Evolutionary conservation across 2,329 filamentous ascomycete genomes (phyloP).

Genomic region (Truncatella angustata): DNA sequence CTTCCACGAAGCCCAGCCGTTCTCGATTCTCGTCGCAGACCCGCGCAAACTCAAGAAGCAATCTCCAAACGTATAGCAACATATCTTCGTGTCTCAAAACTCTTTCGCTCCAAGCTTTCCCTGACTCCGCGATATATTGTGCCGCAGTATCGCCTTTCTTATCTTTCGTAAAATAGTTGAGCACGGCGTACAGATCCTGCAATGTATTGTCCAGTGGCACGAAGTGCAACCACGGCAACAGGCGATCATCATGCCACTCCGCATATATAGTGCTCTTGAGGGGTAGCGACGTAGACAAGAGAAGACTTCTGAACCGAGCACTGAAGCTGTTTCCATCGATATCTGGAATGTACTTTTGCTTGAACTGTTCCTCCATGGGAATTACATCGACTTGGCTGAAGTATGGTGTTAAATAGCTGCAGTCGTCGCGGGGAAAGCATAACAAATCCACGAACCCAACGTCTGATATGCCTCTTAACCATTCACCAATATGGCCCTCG

Average conservation of each 20-base stretch:
- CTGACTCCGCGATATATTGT: constrained; percentile 47
- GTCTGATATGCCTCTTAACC: constrained; percentile 23
- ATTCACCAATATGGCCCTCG: constrained; percentile 21
- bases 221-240: constrained; percentile 63
- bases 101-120: constrained; percentile 50
- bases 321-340: constrained; percentile 57
- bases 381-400: constrained; percentile 18
- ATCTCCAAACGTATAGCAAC: constrained; percentile 51
- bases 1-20: constrained; percentile 25
- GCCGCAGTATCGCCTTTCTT: constrained; percentile 42
- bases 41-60: constrained; percentile 46
- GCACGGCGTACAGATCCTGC: constrained; percentile 54
- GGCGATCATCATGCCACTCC: constrained; percentile 62
- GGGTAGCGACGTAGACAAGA: constrained; percentile 53
- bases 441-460: constrained; percentile 27
- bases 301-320: constrained; percentile 48
- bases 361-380: constrained; percentile 34
- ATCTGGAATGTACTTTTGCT: constrained; percentile 56
- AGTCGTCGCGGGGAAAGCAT: constrained; percentile 24
- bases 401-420: constrained; percentile 23
- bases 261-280: constrained; percentile 61
- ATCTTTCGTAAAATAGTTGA: constrained; percentile 55
- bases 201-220: constrained; percentile 60
- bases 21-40: constrained; percentile 30
- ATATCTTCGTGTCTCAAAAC: constrained; percentile 55